Evolutionary conservation across 1,284 basidiomycete species (phyloP).

Genomic region (Cutaneotrichosporon sp.): DNA sequence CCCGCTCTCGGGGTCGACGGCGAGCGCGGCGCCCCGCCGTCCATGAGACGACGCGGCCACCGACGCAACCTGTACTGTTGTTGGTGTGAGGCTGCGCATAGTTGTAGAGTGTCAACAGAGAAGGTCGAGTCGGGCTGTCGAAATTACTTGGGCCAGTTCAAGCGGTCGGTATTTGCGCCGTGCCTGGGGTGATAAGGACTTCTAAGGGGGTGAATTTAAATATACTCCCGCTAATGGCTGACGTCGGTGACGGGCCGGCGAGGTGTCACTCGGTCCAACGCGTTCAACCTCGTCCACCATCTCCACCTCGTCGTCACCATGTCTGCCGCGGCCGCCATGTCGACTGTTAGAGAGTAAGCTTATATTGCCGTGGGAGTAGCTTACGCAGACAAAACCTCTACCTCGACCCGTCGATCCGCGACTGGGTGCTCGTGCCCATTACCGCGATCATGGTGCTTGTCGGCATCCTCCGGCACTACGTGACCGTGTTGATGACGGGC

Average conservation of each 20-base stretch:
- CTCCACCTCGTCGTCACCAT: neutral
- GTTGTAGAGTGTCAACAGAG: slow-evolving; percentile 2
- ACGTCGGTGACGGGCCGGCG: neutral
- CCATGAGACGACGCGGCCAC: slow-evolving; percentile 3
- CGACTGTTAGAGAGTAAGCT: slow-evolving; percentile 22
- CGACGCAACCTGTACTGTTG: slow-evolving; percentile 22
- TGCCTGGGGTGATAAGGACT: neutral
- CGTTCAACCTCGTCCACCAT: neutral
- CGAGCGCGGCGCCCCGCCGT: slow-evolving; percentile 20
- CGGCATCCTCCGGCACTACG: slow-evolving; percentile 90
- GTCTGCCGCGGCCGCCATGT: slow-evolving; percentile 11
- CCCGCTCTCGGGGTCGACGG: slow-evolving; percentile 68
- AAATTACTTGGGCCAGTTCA: neutral
- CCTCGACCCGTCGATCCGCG: slow-evolving; percentile 89
- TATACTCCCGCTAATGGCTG: slow-evolving; percentile 2
- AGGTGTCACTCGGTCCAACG: neutral
- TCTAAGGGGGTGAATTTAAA: neutral
- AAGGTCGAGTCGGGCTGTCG: neutral
- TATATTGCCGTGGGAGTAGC: neutral
- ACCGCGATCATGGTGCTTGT: slow-evolving; percentile 97
- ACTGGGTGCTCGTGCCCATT: slow-evolving; percentile 87
- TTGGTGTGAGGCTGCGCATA: slow-evolving; percentile 38
- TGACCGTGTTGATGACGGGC: slow-evolving; percentile 81
- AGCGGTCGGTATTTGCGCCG: neutral
- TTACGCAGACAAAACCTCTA: slow-evolving; percentile 60